phyloP scores from a whole-genome alignment of 2,329 filamentous ascomycete genomes.

The Trichoderma lentiforme region DNA sequence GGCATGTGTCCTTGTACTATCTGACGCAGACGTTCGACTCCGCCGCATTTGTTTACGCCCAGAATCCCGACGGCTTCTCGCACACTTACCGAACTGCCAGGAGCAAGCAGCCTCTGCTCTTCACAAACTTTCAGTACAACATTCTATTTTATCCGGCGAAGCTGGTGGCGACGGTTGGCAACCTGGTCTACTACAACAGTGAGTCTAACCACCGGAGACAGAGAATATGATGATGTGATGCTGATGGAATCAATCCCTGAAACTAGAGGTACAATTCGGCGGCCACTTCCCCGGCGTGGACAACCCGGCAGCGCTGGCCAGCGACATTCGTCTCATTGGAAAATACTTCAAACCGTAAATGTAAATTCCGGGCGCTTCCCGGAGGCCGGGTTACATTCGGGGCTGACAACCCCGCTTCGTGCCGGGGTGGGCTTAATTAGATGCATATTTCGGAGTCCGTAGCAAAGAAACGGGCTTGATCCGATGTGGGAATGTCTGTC shows the following conservation, averaged over 20 bases:
- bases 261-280: not conserved
- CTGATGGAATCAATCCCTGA: not conserved
- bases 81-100: conserved; percentile 16
- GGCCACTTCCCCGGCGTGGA: not conserved
- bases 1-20: conserved; percentile 25
- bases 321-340: not conserved
- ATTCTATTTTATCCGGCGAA: conserved; percentile 21
- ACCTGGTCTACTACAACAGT: conserved; percentile 22
- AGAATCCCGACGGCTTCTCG: conserved; percentile 20
- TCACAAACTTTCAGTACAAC: conserved; percentile 23
- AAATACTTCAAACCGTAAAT: not conserved
- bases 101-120: conserved; percentile 20
- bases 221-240: not conserved
- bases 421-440: not conserved
- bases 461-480: not conserved
- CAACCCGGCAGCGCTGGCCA: not conserved
- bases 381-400: not conserved
- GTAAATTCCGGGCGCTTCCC: not conserved
- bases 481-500: not conserved
- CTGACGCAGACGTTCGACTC: conserved; percentile 27
- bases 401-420: not conserved
- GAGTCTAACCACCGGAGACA: not conserved
- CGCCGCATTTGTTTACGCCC: conserved; percentile 21
- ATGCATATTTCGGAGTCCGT: not conserved
- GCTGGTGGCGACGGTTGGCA: conserved; percentile 20